Evolutionary conservation across 2,329 filamentous ascomycete species (phyloP).

Genomic region (Aciculosporium take): DNA sequence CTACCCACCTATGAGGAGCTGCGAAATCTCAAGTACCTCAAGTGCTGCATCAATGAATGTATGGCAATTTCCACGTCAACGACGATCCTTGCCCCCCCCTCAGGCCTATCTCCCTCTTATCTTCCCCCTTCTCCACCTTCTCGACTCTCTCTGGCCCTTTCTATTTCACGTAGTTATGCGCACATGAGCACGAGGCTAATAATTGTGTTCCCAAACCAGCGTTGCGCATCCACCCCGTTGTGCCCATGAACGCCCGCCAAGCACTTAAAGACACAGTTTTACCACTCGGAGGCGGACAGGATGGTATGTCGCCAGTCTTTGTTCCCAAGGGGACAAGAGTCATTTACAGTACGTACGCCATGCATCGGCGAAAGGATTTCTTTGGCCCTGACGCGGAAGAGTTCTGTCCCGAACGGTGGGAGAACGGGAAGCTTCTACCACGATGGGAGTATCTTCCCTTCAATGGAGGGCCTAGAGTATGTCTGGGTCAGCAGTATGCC

Average conservation of each 20-base stretch:
- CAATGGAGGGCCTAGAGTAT: conserved; percentile 31
- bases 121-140: background rate
- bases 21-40: conserved; percentile 10
- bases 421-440: conserved; percentile 13
- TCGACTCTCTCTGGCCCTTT: background rate
- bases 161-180: no score
- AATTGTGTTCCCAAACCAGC: conserved; percentile 13
- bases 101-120: background rate
- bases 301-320: conserved; percentile 30
- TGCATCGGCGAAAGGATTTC: conserved; percentile 24
- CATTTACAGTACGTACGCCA: conserved; percentile 24
- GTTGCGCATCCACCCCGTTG: conserved; percentile 31
- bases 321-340: conserved; percentile 30
- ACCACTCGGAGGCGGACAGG: conserved; percentile 34
- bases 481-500: conserved; percentile 15
- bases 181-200: no score
- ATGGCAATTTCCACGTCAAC: no score
- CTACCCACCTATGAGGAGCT: conserved; percentile 11
- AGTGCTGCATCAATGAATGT: conserved; percentile 13
- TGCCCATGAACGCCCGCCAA: conserved; percentile 31
- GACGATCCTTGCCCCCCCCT: no score
- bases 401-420: conserved; percentile 29
- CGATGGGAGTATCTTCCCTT: conserved; percentile 32
- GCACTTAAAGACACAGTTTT: conserved; percentile 33
- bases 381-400: conserved; percentile 25